Evolutionary conservation across 805 yeast genomes (phyloP).

Genomic region (Candida easanensis): DNA sequence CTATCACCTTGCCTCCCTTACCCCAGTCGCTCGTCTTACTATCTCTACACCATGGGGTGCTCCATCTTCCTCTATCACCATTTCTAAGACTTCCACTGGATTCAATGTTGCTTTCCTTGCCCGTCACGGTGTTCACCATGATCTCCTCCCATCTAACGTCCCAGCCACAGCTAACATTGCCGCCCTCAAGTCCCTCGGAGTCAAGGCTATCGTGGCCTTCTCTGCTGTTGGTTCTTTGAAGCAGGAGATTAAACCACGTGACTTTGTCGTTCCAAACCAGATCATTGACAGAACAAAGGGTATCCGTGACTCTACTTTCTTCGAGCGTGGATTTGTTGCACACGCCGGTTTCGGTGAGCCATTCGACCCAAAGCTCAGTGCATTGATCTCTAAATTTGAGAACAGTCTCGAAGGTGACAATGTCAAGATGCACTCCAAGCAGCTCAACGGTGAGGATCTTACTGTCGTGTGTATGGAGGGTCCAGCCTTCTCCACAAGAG

Average conservation of each 20-base stretch:
- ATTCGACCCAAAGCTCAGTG: conserved; percentile 72
- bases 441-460: conserved; percentile 65
- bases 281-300: conserved; percentile 97
- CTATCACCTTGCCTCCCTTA: conserved; percentile 76
- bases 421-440: conserved; percentile 62
- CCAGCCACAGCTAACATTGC: conserved; percentile 95
- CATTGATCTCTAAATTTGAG: conserved; percentile 57
- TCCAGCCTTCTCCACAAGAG: conserved; percentile 95
- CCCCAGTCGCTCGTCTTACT: conserved; percentile 81
- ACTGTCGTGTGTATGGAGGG: conserved; percentile 98
- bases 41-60: conserved; percentile 96
- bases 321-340: conserved; percentile 88
- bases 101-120: conserved; percentile 91
- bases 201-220: conserved; percentile 84
- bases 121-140: conserved; percentile 91
- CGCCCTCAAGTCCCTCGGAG: conserved; percentile 85
- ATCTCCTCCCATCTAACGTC: conserved; percentile 85
- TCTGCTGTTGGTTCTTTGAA: conserved; percentile 96
- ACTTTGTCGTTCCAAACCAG: conserved; percentile 95
- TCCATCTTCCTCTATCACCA: conserved; percentile 92
- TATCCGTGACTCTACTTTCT: conserved; percentile 80
- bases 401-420: conserved; percentile 49
- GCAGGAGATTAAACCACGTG: conserved; percentile 86
- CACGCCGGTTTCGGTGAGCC: conserved; percentile 98
- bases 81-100: conserved; percentile 73